Evolutionary conservation across 768 basidiomycete genomes (phyloP).

Genomic region (Macrolepiota albuminosa): DNA sequence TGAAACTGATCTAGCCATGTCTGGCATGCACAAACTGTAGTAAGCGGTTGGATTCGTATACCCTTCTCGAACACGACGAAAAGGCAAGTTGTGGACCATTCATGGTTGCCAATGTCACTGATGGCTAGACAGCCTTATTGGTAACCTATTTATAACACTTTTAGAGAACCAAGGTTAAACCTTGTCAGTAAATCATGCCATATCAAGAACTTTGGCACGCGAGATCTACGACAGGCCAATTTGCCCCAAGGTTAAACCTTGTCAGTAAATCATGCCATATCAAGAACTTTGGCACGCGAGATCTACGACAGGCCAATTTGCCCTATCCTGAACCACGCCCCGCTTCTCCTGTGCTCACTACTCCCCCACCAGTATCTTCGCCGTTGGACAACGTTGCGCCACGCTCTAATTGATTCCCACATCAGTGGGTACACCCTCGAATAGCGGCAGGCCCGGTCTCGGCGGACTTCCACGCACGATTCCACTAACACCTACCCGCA

Average conservation of each 20-base stretch:
- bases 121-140: conserved; percentile 42
- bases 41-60: conserved; percentile 73
- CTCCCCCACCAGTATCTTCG: conserved; percentile 26
- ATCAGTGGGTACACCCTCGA: conserved; percentile 24
- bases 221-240: conserved; percentile 67
- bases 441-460: conserved; percentile 41
- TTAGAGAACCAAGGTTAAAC: not conserved
- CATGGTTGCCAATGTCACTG: not conserved
- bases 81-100: conserved; percentile 43
- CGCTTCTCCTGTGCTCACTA: conserved; percentile 18
- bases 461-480: conserved; percentile 52
- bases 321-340: conserved; percentile 23
- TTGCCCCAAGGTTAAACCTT: conserved; percentile 33
- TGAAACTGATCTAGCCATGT: conserved; percentile 53
- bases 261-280: conserved; percentile 78
- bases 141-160: conserved; percentile 21
- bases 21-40: conserved; percentile 72
- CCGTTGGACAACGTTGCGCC: conserved; percentile 14
- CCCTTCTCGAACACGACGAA: conserved; percentile 78
- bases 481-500: conserved; percentile 37
- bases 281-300: conserved; percentile 73
- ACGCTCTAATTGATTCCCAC: conserved; percentile 7
- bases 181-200: conserved; percentile 74
- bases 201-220: conserved; percentile 71
- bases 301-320: conserved; percentile 69